These are phyloP conservation scores for Penicillium samsonianum DNA, from an alignment of 495 filamentous ascomycete genomes.

Conservation along the genomic window DNA sequence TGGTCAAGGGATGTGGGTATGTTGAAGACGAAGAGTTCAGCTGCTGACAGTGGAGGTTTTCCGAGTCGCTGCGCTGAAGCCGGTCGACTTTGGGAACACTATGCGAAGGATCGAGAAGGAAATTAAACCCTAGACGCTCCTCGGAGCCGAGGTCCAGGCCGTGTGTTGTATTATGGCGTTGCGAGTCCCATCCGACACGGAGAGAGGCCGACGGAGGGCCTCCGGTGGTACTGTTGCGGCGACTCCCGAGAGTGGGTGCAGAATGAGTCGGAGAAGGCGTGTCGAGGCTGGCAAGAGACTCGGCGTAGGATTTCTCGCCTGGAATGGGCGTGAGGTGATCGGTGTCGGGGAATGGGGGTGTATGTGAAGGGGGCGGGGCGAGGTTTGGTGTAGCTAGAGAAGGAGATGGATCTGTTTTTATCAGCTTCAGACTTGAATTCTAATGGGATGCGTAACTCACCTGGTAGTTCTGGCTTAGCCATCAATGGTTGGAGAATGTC, in stretches of 20 bases:
- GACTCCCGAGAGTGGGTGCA: constrained; percentile 28
- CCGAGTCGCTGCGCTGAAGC: constrained; percentile 35
- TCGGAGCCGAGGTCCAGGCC: constrained; percentile 56
- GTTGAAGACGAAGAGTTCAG: constrained; percentile 26
- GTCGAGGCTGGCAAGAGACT: constrained; percentile 38
- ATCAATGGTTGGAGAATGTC: constrained; percentile 65
- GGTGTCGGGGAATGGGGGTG: constrained; percentile 31
- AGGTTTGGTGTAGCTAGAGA: constrained; percentile 21
- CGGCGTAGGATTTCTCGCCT: constrained; percentile 31
- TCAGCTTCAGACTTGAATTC: constrained; percentile 11
- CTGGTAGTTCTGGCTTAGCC: constrained; percentile 31
- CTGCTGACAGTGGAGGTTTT: constrained; percentile 26
- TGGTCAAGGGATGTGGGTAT: constrained; percentile 30
- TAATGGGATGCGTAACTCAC: constrained; percentile 18
- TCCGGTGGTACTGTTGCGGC: constrained; percentile 34
- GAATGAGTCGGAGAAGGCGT: constrained; percentile 43
- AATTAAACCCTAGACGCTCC: constrained; percentile 68
- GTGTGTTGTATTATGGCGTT: constrained; percentile 56
- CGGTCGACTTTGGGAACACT: constrained; percentile 45
- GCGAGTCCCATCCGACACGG: constrained; percentile 47
- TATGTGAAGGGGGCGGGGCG: constrained; percentile 25
- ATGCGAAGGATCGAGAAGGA: constrained; percentile 59
- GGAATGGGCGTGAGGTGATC: constrained; percentile 22
- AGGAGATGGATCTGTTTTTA: constrained; percentile 17
- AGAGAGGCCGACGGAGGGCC: constrained; percentile 26